Conservation (phyloP, 2,329 filamentous ascomycete genomes). For the Alternaria angustiovoidea region DNA sequence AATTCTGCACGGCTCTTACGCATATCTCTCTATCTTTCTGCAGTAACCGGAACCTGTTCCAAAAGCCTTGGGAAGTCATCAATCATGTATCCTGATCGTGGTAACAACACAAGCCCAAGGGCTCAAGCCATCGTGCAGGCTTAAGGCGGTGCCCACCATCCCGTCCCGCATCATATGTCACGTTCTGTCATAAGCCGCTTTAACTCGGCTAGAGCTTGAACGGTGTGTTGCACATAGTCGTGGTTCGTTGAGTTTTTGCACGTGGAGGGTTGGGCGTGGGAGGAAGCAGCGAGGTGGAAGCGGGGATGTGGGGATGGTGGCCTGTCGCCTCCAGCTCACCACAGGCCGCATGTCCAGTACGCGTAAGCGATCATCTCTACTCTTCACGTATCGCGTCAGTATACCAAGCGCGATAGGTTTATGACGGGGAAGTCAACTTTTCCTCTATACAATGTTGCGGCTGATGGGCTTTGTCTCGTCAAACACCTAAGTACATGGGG, state of each 20-base stretch:
- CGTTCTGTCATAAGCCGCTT: not conserved
- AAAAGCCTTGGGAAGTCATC: conserved; percentile 3
- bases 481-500: no score
- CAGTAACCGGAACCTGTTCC: conserved; percentile 4
- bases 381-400: not conserved
- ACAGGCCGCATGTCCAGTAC: no score
- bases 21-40: not conserved
- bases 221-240: conserved; percentile 24
- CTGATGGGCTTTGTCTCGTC: no score
- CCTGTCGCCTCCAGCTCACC: not conserved
- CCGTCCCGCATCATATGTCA: conserved; percentile 10
- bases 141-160: conserved; percentile 11
- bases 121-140: not conserved
- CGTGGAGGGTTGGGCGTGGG: conserved; percentile 18
- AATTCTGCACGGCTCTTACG: conserved; percentile 4
- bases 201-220: not conserved
- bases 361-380: not conserved
- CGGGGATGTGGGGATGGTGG: conserved; percentile 15
- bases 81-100: not conserved
- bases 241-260: conserved; percentile 29
- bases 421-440: no score
- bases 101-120: not conserved
- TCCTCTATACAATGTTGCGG: no score
- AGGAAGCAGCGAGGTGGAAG: conserved; percentile 12
- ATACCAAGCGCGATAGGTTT: no score